phyloP scores from a whole-genome alignment of 176 grass and related monocot genomes.

The bread wheat (Triticum aestivum) region IWGSC_CS_RefSeq_v2.1 NC_057810.1:54317391-54317890 shows the following conservation, averaged over 20 bases:
- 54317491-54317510: not conserved
- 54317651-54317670: not conserved
- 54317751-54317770: not conserved
- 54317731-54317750: not conserved
- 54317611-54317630: not conserved
- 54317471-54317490: not conserved
- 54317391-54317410: not conserved
- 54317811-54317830: not conserved
- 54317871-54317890: not conserved
- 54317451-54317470: not conserved
- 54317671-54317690: not conserved
- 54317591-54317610: not conserved
- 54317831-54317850: not conserved
- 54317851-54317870: not conserved
- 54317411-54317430: not conserved
- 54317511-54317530: not conserved
- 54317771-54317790: not conserved
- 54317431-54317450: not conserved
- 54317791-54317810: not conserved
- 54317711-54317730: not conserved
- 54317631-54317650: not conserved
- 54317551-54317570: not conserved
- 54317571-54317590: too few species aligned
- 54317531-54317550: not conserved
- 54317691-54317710: not conserved